These are phyloP conservation scores for Pseudonitzschia delicatissima DNA, from an alignment of 108 stramenopile species.

Conservation along the genomic window DNA sequence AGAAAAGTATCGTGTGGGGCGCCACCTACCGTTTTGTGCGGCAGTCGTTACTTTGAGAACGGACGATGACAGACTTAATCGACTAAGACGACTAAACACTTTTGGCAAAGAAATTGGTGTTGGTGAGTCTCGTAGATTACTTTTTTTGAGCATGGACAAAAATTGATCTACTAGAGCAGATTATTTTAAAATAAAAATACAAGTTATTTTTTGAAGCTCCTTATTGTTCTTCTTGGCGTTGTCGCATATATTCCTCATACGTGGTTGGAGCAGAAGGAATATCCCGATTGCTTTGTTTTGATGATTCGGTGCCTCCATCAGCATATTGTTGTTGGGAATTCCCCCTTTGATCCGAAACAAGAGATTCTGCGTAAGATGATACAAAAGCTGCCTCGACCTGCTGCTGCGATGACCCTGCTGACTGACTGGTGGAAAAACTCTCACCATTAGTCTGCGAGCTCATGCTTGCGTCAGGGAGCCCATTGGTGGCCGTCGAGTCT, in stretches of 20 bases:
- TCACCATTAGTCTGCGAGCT: neutral
- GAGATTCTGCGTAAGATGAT: conserved; percentile 1
- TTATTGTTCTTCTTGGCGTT: neutral
- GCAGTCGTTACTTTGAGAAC: neutral
- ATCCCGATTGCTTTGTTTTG: neutral
- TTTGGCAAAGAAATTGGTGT: neutral
- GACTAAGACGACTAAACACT: neutral
- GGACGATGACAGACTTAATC: conserved; percentile 1
- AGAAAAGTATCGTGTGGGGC: neutral
- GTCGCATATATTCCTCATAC: neutral
- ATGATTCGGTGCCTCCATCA: neutral
- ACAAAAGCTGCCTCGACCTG: neutral
- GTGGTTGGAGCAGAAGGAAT: neutral
- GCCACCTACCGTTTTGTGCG: neutral
- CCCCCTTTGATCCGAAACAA: conserved; percentile 7
- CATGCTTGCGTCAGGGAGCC: neutral
- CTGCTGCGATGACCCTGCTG: neutral
- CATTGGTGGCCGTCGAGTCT: neutral
- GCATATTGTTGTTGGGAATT: neutral
- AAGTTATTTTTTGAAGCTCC: no score
- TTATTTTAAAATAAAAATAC: no score
- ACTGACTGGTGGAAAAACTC: neutral
- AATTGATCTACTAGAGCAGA: no score
- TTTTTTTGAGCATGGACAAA: no score
- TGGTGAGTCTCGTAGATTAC: neutral